Base-by-base conservation (phyloP, 2,329 filamentous ascomycete genomes). In the Lecanicillium sp. region DNA sequence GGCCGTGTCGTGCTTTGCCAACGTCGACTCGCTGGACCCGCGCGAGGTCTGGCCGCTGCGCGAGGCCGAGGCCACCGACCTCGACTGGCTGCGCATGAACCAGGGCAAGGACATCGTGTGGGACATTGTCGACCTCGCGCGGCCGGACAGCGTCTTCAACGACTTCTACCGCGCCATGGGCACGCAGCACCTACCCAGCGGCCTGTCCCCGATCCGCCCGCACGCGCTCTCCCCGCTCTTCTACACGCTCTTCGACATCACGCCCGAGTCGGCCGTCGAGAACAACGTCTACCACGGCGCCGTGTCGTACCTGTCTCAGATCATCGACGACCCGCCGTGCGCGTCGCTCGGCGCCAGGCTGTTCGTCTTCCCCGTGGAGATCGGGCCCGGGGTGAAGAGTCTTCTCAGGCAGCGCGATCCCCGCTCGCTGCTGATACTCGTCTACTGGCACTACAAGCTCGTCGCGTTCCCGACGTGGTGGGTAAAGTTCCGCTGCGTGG, bases 31-130 rank as follows among this genome's bases (percentile, higher is more conserved):
- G 2, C 51, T 56, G 2, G 59, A 61, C 1, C 63, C 73, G 0
- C 62, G 72, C 49, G 60, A 77, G 52, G 64, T 73, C 4, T 83
- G 78, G 78, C 79, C 78, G 2, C 58, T 82, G 1, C 70, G 67
- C 23, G 52, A 60, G 2, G 56, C 63, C 0, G 62, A 63, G 1
- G 47, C 61, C 1, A 57, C 61, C 1, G 73, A 79, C 52, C 62
- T 82, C 3, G 67, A 74, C 52, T 83, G 78, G 79, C 58, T 82
- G 4, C 70, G 64, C 29, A 67, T 82, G 54, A 69, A 65, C 50
- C 68, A 74, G 12, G 74, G 74, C 0, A 81, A 82, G 60, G 69
- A 66, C 48, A 64, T 68, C 9, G 62, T 81, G 2, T 79, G 71
- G 68, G 57, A 67, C 3, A 55, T 78, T 1, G 65, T 71, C 0